phyloP scores from a whole-genome alignment of 2,329 filamentous ascomycete genomes.

The Macrophomina tecta region DNA sequence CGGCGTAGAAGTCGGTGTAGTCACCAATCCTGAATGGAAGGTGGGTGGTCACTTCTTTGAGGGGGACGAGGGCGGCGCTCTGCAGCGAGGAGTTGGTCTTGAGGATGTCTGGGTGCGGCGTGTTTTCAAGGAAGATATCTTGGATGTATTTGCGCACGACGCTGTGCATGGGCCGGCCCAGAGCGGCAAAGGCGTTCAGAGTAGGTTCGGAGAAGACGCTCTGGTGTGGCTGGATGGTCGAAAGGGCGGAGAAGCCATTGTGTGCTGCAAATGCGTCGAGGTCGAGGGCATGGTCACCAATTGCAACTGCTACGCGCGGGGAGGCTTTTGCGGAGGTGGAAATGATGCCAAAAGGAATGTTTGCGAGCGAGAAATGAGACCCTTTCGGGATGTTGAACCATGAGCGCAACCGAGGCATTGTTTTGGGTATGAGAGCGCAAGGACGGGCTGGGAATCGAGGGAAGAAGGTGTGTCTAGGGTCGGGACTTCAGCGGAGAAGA shows the following conservation, averaged over 20 bases:
- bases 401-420: constrained; percentile 50
- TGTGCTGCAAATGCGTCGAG: constrained; percentile 66
- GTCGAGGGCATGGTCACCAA: constrained; percentile 75
- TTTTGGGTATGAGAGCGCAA: neutral
- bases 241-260: constrained; percentile 65
- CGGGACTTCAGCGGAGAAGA: neutral
- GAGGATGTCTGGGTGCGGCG: constrained; percentile 65
- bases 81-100: constrained; percentile 66
- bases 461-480: neutral
- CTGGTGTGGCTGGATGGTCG: constrained; percentile 63
- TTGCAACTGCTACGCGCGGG: constrained; percentile 71
- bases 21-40: constrained; percentile 80
- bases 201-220: constrained; percentile 69
- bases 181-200: constrained; percentile 74
- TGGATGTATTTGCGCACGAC: constrained; percentile 74
- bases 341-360: constrained; percentile 85
- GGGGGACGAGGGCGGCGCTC: constrained; percentile 63
- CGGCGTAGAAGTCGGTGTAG: constrained; percentile 87
- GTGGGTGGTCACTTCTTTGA: constrained; percentile 67
- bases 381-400: constrained; percentile 66
- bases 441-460: neutral
- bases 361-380: constrained; percentile 76
- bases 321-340: constrained; percentile 63
- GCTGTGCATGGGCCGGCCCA: constrained; percentile 71
- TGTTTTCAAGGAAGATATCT: constrained; percentile 66